These are phyloP conservation scores for Ophidiomyces ophidiicola DNA, from an alignment of 2,329 filamentous ascomycete genomes.

Conservation along the genomic window DNA sequence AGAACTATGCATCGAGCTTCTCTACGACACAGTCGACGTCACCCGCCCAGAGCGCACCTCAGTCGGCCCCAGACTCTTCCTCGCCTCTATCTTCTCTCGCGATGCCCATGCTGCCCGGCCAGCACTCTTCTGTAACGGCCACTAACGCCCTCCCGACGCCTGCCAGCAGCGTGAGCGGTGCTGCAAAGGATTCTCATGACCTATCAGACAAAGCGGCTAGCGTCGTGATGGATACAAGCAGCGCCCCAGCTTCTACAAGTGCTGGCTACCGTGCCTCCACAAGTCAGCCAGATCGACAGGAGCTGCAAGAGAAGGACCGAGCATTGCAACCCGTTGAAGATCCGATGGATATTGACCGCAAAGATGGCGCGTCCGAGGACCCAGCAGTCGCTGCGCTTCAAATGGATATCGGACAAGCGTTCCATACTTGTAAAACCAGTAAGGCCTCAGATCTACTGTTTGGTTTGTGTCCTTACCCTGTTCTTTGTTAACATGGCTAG, in stretches of 20 bases:
- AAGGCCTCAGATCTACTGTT: slow-evolving; percentile 31
- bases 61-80: slow-evolving; percentile 30
- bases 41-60: slow-evolving; percentile 33
- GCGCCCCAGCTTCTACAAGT: slow-evolving; percentile 17
- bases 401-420: slow-evolving; percentile 36
- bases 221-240: slow-evolving; percentile 15
- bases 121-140: slow-evolving; percentile 30
- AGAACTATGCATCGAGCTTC: slow-evolving; percentile 38
- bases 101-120: slow-evolving; percentile 34
- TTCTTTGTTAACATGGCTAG: slow-evolving; percentile 36
- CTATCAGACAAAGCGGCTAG: slow-evolving; percentile 13
- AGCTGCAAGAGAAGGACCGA: neutral
- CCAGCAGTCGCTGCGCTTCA: slow-evolving; percentile 34
- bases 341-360: slow-evolving; percentile 32
- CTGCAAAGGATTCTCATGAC: slow-evolving; percentile 23
- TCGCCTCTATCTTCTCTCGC: slow-evolving; percentile 32
- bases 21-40: slow-evolving; percentile 33
- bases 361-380: slow-evolving; percentile 18
- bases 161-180: slow-evolving; percentile 34
- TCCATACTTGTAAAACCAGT: slow-evolving; percentile 40
- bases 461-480: slow-evolving; percentile 23
- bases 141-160: slow-evolving; percentile 36
- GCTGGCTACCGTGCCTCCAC: slow-evolving; percentile 12
- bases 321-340: slow-evolving; percentile 18
- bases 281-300: neutral